These are phyloP conservation scores for Chenopodium formosanum DNA, from an alignment of 148 eudicot genomes.

Conservation along the genomic window DNA sequence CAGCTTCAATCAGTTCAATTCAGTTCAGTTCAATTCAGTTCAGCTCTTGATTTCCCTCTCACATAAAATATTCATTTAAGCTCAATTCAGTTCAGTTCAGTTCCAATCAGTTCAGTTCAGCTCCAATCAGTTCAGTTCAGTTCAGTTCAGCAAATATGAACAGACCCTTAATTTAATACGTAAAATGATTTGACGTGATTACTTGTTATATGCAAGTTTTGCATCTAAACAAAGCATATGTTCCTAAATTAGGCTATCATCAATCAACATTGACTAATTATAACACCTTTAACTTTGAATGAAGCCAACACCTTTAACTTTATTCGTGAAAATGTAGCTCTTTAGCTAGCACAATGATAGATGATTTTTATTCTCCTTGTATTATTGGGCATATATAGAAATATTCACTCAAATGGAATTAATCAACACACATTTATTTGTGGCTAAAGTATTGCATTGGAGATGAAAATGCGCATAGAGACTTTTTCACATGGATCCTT, in stretches of 20 bases:
- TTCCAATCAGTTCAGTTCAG: no score
- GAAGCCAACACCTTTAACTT: neutral
- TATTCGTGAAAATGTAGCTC: neutral
- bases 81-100: no score
- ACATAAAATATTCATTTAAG: no score
- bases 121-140: no score
- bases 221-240: neutral
- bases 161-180: no score
- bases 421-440: slow-evolving; percentile 1
- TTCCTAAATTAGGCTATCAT: neutral
- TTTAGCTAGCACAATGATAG: neutral
- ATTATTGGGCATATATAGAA: neutral
- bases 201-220: no score
- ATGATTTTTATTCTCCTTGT: neutral
- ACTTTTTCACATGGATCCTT: slow-evolving; percentile 5
- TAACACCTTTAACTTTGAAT: neutral
- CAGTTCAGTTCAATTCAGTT: no score
- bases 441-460: slow-evolving; percentile 9
- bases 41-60: no score
- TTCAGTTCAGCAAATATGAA: no score
- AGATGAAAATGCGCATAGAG: slow-evolving; percentile 1
- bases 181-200: no score
- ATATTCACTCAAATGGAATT: neutral
- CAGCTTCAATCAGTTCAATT: no score
- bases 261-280: neutral